Conservation (phyloP, 2,329 filamentous ascomycete genomes). For the Stachybotrys echinatus region DNA sequence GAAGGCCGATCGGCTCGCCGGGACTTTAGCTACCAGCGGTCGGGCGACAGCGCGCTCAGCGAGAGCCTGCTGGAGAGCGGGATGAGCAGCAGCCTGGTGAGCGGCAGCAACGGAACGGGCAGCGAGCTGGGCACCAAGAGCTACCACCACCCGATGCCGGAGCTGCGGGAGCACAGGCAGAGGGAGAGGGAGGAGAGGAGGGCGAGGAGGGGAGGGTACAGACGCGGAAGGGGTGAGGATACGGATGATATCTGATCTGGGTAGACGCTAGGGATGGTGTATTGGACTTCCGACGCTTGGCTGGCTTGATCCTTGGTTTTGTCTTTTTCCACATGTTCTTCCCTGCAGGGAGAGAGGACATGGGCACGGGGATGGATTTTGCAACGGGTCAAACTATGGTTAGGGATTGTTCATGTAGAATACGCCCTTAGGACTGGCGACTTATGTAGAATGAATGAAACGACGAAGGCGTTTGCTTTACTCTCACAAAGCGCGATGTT, state of each 20-base stretch:
- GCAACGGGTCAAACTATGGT: background rate
- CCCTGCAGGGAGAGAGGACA: background rate
- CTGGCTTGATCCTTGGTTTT: background rate
- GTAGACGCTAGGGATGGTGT: constrained; percentile 2
- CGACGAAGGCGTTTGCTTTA: background rate
- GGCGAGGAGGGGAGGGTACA: constrained; percentile 26
- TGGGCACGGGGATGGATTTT: background rate
- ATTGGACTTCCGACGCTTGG: background rate
- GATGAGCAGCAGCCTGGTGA: constrained; percentile 23
- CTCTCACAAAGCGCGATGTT: background rate
- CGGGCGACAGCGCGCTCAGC: constrained; percentile 21
- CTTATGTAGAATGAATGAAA: background rate
- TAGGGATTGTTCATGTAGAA: background rate
- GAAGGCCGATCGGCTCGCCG: constrained; percentile 41
- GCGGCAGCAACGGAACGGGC: constrained; percentile 30
- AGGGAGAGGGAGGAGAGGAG: constrained; percentile 27
- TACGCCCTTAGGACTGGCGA: background rate
- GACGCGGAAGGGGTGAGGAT: constrained; percentile 26
- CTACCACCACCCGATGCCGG: constrained; percentile 51
- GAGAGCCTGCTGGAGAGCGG: constrained; percentile 26
- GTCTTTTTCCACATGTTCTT: no score
- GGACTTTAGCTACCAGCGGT: constrained; percentile 50
- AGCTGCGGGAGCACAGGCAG: constrained; percentile 31
- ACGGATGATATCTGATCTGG: constrained; percentile 15
- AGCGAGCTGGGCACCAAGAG: constrained; percentile 53